Evolutionary conservation across 331 rosid species (phyloP).

Genomic region (Arachis monticola): DNA sequence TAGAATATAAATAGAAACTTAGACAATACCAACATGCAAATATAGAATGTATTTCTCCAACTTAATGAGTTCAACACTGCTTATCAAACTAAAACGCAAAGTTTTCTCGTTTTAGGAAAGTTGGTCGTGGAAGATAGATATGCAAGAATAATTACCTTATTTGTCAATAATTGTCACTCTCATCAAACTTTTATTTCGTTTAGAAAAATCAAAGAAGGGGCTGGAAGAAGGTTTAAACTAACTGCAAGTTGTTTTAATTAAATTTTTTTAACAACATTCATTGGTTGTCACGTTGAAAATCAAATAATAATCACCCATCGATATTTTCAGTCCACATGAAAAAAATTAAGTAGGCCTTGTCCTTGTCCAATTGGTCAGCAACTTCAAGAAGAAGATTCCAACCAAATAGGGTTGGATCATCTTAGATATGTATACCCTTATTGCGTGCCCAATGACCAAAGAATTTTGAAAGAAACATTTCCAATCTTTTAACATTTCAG

Average conservation of each 20-base stretch:
- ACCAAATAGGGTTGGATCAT: background rate
- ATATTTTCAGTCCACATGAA: background rate
- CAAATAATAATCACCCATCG: background rate
- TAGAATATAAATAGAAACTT: background rate
- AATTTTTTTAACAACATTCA: slow-evolving; percentile 1
- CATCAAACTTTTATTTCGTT: background rate
- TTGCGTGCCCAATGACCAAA: slow-evolving; percentile 5
- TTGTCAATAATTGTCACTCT: background rate
- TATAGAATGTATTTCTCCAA: background rate
- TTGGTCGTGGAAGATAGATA: slow-evolving; percentile 4
- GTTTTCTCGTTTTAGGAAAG: slow-evolving; percentile 4
- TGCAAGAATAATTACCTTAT: background rate
- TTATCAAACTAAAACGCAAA: background rate
- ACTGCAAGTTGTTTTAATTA: background rate
- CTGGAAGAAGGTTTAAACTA: slow-evolving; percentile 1
- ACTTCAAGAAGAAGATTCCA: background rate
- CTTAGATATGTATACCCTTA: background rate
- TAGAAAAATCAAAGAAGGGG: background rate
- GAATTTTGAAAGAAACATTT: slow-evolving; percentile 1
- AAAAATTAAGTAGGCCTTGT: background rate
- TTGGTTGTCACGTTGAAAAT: background rate
- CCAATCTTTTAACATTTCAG: background rate
- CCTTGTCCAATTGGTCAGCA: background rate
- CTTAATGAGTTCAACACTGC: background rate
- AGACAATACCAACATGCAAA: background rate